Base-by-base conservation (phyloP, 73 alveolate species). In the Paramecium caudatum region DNA sequence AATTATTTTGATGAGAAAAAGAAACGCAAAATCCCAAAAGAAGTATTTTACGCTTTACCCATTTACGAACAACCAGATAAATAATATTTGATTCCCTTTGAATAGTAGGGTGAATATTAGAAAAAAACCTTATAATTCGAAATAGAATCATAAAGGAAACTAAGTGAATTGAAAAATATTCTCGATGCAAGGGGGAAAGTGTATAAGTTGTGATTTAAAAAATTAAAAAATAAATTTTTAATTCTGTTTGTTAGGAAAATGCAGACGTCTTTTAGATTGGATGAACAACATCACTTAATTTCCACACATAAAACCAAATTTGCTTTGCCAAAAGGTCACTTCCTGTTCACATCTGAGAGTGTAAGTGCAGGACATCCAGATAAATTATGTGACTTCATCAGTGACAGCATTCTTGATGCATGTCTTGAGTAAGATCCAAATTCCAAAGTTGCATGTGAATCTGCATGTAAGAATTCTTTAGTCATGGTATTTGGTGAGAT, bases 361-460 rank as follows among this genome's bases (percentile, higher is more conserved):
- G 99, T 98, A 43, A 97, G 98, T 48, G 99, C 97, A 55, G 99
- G 99, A 32, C 99, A 97, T 82, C 99, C 99, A 5, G 99, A 97
- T 94, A 98, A 97, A 94, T 94, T 98, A 37, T 97, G 99, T 94
- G 99, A 98, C 83, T 95, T 90, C 91, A 95, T 97, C 62, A 94
- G 99, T 37, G 99, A 98, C 94, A 97, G 98, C 46, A 96, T 94
- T 94, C 94, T 97, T 12, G 99, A 98, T 82, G 99, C 99, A 33
- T 96, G 99, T 93, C 91, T 98, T 16, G 85, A 90, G 33, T 91
- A 84, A 61, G 99, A 98, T 92, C 99, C 99, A 45, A 83, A 97
- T 83, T 88, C 99, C 91, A 97, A 95, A 91, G 97, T 93, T 48
- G 99, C 99, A 43, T 90, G 99, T 81, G 99, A 98, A 93, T 91